Percentiles rank a stretch among this genome's conserved stretches.
phyloP scores from a whole-genome alignment of 2,329 filamentous ascomycete species.

The Xylariaceae sp. region DNA sequence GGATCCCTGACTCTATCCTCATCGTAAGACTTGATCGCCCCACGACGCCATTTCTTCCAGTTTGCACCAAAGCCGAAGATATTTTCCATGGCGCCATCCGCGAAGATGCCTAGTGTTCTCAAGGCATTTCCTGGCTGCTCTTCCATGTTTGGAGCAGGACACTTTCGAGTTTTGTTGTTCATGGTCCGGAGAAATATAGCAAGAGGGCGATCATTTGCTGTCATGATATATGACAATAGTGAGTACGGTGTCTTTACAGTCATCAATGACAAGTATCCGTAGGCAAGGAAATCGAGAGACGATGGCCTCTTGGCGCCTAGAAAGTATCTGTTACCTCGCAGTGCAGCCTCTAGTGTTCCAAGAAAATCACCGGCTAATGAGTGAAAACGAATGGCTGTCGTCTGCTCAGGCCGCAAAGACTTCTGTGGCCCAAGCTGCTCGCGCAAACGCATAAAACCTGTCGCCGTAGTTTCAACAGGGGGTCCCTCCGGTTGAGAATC shows the following conservation, averaged over 20 bases:
- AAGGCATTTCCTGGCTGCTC: constrained; percentile 15
- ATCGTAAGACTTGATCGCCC: constrained; percentile 25
- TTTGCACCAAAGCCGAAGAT: constrained; percentile 30
- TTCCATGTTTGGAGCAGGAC: constrained; percentile 21
- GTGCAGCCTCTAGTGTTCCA: constrained; percentile 62
- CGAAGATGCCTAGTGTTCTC: constrained; percentile 24
- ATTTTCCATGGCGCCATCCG: constrained; percentile 31
- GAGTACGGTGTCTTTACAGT: constrained; percentile 47
- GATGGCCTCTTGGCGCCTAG: constrained; percentile 45
- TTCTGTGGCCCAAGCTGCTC: constrained; percentile 32
- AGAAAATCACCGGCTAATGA: constrained; percentile 68
- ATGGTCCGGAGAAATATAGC: constrained; percentile 20
- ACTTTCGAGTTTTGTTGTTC: constrained; percentile 4
- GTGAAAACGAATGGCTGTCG: constrained; percentile 71
- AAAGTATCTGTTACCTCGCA: constrained; percentile 53
- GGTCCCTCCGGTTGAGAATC: constrained; percentile 34
- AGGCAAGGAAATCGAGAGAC: constrained; percentile 72
- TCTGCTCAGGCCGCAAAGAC: constrained; percentile 62
- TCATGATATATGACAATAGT: constrained; percentile 35
- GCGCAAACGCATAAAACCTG: constrained; percentile 33
- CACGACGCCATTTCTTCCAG: constrained; percentile 35
- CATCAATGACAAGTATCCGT: constrained; percentile 77
- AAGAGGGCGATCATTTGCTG: constrained; percentile 24
- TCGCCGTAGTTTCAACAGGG: constrained; percentile 30
- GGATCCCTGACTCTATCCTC: constrained; percentile 23